These are phyloP conservation scores for Coccinonectria pachysandricola DNA, from an alignment of 2,329 filamentous ascomycete species.

Conservation along the genomic window DNA sequence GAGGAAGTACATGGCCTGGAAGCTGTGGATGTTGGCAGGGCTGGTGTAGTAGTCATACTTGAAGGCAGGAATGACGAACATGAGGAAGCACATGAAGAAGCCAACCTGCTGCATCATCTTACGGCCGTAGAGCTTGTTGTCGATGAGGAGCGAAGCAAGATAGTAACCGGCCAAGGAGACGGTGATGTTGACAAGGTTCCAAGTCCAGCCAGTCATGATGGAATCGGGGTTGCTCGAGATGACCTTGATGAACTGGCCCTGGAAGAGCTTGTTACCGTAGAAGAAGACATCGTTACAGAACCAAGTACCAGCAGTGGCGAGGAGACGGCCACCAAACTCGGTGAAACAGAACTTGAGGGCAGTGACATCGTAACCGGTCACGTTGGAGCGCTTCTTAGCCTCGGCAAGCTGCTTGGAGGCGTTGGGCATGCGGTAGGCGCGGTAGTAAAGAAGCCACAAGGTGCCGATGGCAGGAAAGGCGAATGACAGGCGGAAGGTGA, in stretches of 20 bases:
- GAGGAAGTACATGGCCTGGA: slow-evolving; percentile 97
- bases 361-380: slow-evolving; percentile 86
- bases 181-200: slow-evolving; percentile 84
- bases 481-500: slow-evolving; percentile 86
- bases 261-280: slow-evolving; percentile 98
- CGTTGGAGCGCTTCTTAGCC: slow-evolving; percentile 75
- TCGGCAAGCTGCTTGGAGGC: slow-evolving; percentile 72
- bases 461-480: slow-evolving; percentile 85
- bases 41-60: slow-evolving; percentile 74
- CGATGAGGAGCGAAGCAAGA: slow-evolving; percentile 75
- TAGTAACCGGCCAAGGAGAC: slow-evolving; percentile 87
- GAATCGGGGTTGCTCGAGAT: slow-evolving; percentile 60
- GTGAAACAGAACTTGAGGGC: slow-evolving; percentile 69
- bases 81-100: slow-evolving; percentile 85
- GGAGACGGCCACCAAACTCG: slow-evolving; percentile 75
- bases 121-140: slow-evolving; percentile 93
- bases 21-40: slow-evolving; percentile 62
- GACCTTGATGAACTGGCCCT: slow-evolving; percentile 77
- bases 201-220: slow-evolving; percentile 80
- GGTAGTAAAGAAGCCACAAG: slow-evolving; percentile 91
- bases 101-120: slow-evolving; percentile 95
- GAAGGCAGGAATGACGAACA: slow-evolving; percentile 88
- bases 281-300: slow-evolving; percentile 98
- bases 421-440: slow-evolving; percentile 86
- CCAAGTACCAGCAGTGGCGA: slow-evolving; percentile 84